Evolutionary conservation across 2,329 filamentous ascomycete species (phyloP).

Genomic region (Blastomyces emzantsi): DNA sequence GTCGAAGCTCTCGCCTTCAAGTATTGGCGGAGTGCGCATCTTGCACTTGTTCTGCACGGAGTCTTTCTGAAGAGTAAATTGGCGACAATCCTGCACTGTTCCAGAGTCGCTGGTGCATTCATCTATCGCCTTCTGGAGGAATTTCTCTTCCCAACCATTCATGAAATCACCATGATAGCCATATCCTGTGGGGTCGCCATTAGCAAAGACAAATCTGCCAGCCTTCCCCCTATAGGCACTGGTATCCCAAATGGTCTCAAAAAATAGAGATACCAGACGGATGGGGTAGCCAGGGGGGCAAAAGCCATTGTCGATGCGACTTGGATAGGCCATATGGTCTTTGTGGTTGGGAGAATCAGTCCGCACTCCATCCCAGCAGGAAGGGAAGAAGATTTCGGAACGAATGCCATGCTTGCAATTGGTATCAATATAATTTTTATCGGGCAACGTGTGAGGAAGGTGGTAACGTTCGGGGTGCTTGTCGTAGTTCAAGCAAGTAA

Average conservation of each 20-base stretch:
- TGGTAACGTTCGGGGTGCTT: constrained; percentile 42
- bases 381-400: constrained; percentile 31
- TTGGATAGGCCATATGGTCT: constrained; percentile 32
- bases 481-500: constrained; percentile 46
- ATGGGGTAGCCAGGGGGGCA: constrained; percentile 40
- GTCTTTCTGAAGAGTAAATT: background rate
- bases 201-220: constrained; percentile 39
- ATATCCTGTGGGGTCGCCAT: constrained; percentile 43
- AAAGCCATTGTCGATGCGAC: constrained; percentile 27
- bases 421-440: background rate
- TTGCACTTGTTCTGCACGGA: background rate
- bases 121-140: constrained; percentile 33
- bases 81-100: background rate
- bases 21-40: background rate
- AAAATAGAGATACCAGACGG: constrained; percentile 51
- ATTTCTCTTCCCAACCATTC: constrained; percentile 40
- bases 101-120: constrained; percentile 18
- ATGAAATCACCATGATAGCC: constrained; percentile 48
- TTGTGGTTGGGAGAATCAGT: constrained; percentile 27
- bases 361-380: constrained; percentile 32
- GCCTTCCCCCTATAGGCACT: constrained; percentile 39
- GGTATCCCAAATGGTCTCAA: constrained; percentile 50
- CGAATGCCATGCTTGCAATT: constrained; percentile 18
- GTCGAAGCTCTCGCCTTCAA: background rate
- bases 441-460: constrained; percentile 51